phyloP scores from a whole-genome alignment of 768 basidiomycete species.

The Lyophyllum decastes region DNA sequence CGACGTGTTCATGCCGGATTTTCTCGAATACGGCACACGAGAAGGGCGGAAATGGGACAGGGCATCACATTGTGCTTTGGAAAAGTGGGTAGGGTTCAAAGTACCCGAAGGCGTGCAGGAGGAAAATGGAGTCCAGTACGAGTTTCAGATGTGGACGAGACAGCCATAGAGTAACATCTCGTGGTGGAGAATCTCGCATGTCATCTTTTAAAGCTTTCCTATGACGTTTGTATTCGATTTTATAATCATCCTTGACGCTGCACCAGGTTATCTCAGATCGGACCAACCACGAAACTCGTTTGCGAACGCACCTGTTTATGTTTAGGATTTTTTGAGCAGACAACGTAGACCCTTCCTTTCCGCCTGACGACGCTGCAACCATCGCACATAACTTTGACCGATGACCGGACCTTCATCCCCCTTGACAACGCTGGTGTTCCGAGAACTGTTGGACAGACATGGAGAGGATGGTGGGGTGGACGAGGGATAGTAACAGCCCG shows the following conservation, averaged over 20 bases:
- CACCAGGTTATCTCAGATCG: conserved; percentile 14
- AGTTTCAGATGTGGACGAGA: conserved; percentile 95
- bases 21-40: conserved; percentile 45
- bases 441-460: conserved; percentile 22
- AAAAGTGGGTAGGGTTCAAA: conserved; percentile 79
- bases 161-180: conserved; percentile 17
- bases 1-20: conserved; percentile 85
- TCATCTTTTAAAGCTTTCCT: neutral
- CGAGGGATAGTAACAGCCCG: conserved; percentile 34
- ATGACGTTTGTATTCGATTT: neutral
- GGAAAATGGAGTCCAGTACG: conserved; percentile 84
- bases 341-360: conserved; percentile 89
- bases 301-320: conserved; percentile 85
- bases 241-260: conserved; percentile 66
- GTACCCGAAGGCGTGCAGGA: conserved; percentile 75
- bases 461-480: conserved; percentile 31
- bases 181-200: neutral
- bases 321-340: conserved; percentile 93
- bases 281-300: neutral
- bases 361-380: conserved; percentile 87
- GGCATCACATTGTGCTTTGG: conserved; percentile 62
- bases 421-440: conserved; percentile 44
- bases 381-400: conserved; percentile 93
- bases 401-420: conserved; percentile 96
- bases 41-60: conserved; percentile 49